A percentile compares a stretch with the other conserved stretches of the same genome.
Conservation (phyloP, 345 rosid genomes). For the Salix dunnii region DNA sequence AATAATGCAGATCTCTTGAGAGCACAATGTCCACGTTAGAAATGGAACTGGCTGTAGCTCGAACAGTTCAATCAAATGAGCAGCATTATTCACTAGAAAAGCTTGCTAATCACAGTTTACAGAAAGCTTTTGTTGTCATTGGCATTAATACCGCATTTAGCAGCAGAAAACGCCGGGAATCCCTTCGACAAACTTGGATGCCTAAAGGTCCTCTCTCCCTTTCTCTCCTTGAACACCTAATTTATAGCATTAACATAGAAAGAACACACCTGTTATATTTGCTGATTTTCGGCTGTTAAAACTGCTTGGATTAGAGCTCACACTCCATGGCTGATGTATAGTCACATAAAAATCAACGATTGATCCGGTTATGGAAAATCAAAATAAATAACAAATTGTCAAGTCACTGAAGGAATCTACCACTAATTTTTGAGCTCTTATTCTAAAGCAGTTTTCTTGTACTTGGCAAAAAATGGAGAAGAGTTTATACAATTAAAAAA, state of each 20-base stretch:
- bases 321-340: no score
- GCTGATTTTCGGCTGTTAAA: background rate
- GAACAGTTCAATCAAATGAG: slow-evolving; percentile 23
- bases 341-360: no score
- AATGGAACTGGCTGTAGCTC: slow-evolving; percentile 57
- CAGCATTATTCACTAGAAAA: slow-evolving; percentile 8
- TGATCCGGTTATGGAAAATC: no score
- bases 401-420: no score
- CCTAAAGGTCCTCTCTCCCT: slow-evolving; percentile 43
- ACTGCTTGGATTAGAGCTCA: no score
- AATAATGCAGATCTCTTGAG: slow-evolving; percentile 52
- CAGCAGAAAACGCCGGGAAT: slow-evolving; percentile 77
- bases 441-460: no score
- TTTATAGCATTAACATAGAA: background rate
- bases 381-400: no score
- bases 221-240: no score
- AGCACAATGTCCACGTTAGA: slow-evolving; percentile 62
- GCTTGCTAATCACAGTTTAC: slow-evolving; percentile 43
- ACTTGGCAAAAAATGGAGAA: no score
- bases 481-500: no score
- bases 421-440: no score
- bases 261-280: background rate
- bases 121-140: slow-evolving; percentile 70
- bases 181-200: slow-evolving; percentile 79
- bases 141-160: slow-evolving; percentile 94